Evolutionary conservation across 2,329 filamentous ascomycete genomes (phyloP).

Genomic region (Emergomyces africanus): DNA sequence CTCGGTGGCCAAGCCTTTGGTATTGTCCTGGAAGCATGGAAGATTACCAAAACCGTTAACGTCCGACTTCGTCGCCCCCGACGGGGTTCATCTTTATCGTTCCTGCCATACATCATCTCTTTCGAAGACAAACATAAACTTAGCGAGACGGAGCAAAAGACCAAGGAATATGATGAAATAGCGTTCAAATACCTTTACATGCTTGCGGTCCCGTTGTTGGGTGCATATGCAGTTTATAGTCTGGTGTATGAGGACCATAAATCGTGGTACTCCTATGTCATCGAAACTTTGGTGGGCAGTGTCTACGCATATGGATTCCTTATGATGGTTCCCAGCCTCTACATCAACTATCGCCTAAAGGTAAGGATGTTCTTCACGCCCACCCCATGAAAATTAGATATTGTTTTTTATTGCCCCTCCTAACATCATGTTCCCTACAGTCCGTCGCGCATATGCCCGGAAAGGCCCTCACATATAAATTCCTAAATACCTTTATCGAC

Average conservation of each 20-base stretch:
- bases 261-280: slow-evolving; percentile 94
- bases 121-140: slow-evolving; percentile 98
- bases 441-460: slow-evolving; percentile 90
- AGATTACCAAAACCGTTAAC: slow-evolving; percentile 90
- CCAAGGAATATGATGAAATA: slow-evolving; percentile 94
- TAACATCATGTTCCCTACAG: slow-evolving; percentile 17
- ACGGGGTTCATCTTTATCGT: slow-evolving; percentile 55
- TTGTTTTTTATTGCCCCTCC: neutral
- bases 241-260: slow-evolving; percentile 90
- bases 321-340: slow-evolving; percentile 96
- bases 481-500: slow-evolving; percentile 97
- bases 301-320: slow-evolving; percentile 98
- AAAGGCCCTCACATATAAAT: slow-evolving; percentile 96
- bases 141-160: slow-evolving; percentile 91
- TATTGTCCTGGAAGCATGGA: slow-evolving; percentile 72
- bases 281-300: slow-evolving; percentile 85
- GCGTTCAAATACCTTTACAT: slow-evolving; percentile 97
- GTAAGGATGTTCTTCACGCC: slow-evolving; percentile 26
- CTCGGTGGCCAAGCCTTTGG: slow-evolving; percentile 83
- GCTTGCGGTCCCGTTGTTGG: slow-evolving; percentile 72
- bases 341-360: slow-evolving; percentile 98
- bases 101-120: slow-evolving; percentile 64
- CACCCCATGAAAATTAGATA: neutral
- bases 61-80: slow-evolving; percentile 62
- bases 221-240: slow-evolving; percentile 84